Percentiles rank a stretch among this genome's conserved stretches.
Evolutionary conservation across 108 stramenopile species (phyloP).

Genomic region (Cyclotella kingstonii): DNA sequence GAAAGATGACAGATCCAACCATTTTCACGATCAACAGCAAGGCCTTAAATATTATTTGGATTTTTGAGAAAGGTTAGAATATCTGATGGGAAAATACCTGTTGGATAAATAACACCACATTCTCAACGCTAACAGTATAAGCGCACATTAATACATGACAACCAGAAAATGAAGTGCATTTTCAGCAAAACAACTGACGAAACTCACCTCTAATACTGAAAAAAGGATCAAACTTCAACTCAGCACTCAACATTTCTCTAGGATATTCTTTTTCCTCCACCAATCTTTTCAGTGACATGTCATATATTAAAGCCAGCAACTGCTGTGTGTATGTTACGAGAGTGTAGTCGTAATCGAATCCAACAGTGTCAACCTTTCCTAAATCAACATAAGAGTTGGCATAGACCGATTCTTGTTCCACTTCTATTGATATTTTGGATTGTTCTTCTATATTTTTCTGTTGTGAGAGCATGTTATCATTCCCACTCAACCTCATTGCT

Average conservation of each 20-base stretch:
- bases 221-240: slow-evolving; percentile 71
- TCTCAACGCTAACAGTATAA: too few species aligned
- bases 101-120: too few species aligned
- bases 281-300: slow-evolving; percentile 86
- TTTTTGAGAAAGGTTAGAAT: neutral
- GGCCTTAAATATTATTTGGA: slow-evolving; percentile 30
- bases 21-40: slow-evolving; percentile 94
- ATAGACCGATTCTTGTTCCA: slow-evolving; percentile 61
- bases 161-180: neutral
- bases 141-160: too few species aligned
- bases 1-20: slow-evolving; percentile 94
- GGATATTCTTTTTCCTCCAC: slow-evolving; percentile 88
- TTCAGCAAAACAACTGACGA: neutral
- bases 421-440: slow-evolving; percentile 3
- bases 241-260: slow-evolving; percentile 66
- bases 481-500: neutral
- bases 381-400: slow-evolving; percentile 92
- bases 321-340: slow-evolving; percentile 88
- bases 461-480: neutral
- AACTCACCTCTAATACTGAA: slow-evolving; percentile 83
- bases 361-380: slow-evolving; percentile 88
- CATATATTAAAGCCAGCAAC: slow-evolving; percentile 87
- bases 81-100: neutral
- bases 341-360: slow-evolving; percentile 97
- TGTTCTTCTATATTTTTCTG: neutral